Evolutionary conservation across 2,329 filamentous ascomycete species (phyloP).

Genomic region (Xylaria sp.): DNA sequence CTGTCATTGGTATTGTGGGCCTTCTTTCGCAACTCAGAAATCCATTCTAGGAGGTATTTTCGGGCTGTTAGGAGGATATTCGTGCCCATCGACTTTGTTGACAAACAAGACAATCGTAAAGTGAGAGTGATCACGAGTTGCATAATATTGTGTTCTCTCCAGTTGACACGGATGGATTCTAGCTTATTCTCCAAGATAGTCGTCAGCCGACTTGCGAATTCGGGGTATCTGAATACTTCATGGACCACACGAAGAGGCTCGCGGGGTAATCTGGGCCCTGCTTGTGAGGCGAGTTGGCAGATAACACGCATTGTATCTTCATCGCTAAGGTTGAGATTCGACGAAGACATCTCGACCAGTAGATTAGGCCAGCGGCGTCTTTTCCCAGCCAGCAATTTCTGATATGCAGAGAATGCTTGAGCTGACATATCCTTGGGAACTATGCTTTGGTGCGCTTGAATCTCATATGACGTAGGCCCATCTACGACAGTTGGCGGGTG

Average conservation of each 20-base stretch:
- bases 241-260: constrained; percentile 60
- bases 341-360: constrained; percentile 60
- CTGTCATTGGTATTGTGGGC: not conserved
- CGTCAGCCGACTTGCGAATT: constrained; percentile 60
- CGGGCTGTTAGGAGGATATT: constrained; percentile 10
- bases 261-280: constrained; percentile 56
- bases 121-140: constrained; percentile 26
- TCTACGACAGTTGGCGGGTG: constrained; percentile 48
- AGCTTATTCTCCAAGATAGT: constrained; percentile 58
- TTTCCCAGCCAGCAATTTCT: constrained; percentile 58
- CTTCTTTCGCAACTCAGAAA: constrained; percentile 19
- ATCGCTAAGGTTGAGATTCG: constrained; percentile 69
- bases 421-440: constrained; percentile 59
- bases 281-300: constrained; percentile 63
- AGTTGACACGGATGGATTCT: constrained; percentile 60
- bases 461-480: constrained; percentile 63
- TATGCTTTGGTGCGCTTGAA: constrained; percentile 59
- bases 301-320: constrained; percentile 62
- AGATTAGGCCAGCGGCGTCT: constrained; percentile 61
- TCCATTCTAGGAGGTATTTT: constrained; percentile 25
- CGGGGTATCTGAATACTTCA: constrained; percentile 56
- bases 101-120: constrained; percentile 25
- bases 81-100: not conserved
- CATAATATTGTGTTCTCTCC: constrained; percentile 63
- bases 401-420: constrained; percentile 65